Base-by-base conservation (phyloP, 2,329 filamentous ascomycete species). In the Dothideomycetes sp. region DNA sequence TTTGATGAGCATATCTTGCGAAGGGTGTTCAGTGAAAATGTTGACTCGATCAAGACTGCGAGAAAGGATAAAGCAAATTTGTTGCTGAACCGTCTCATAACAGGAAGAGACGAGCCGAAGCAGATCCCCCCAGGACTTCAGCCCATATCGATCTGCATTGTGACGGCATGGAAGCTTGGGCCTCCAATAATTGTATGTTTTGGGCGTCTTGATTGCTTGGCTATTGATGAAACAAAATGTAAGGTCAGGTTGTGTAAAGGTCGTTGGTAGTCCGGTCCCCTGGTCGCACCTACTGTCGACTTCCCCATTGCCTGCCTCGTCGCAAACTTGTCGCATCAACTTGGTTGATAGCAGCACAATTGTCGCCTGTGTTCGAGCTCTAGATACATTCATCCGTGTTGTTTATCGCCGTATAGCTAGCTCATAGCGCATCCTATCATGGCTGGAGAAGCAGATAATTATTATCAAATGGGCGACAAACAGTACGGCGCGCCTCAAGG, bases 391-490 rank as follows among this genome's bases (percentile, higher is more conserved):
- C 22, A 27, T 12, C 12, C 22, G 22, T 27, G 22, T 7, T 27
- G 22, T 35, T 22, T 40, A 10, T 29, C 14, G 19, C 14, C 29
- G 16, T 31, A 12, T 14, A 16, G 12, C 17, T 32, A 19, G 12
- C 11, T 34, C n/a, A 27, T 27, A 27, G 7, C 22, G 22, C 22
- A 7, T 27, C 22, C 22, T 27, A 47, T 36, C 32, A 49, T 49
- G 47, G 44, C 44, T 16, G 41, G 42, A 19, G 57, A 63, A 49
- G 57, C 61, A 30, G 52, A 55, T 4, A 49, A 51, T 40, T 66
- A 65, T 48, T 66, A 65, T 45, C 53, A 50, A 27, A 46, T 47
- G 40, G 50, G 46, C 41, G 42, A 45, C 24, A 38, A 46, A 16
- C 39, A 46, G 38, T 45, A 48, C 19, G 40, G 38, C 30, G 38